phyloP scores from a whole-genome alignment of 2,329 filamentous ascomycete genomes.

The Pseudogymnoascus sp. region DNA sequence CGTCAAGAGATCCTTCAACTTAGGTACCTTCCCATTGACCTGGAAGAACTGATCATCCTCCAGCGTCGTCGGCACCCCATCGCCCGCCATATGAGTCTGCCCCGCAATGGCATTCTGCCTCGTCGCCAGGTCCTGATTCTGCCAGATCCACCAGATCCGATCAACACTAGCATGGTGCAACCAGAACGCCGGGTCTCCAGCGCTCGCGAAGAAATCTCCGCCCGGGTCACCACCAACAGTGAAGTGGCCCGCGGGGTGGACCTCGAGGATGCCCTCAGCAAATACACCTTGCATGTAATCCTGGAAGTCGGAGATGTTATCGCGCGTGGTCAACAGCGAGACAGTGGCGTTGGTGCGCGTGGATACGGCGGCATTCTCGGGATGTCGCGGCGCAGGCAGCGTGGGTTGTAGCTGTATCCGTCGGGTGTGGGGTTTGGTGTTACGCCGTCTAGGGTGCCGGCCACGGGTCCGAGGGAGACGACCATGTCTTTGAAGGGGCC shows the following conservation, averaged over 20 bases:
- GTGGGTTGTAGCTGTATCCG: constrained; percentile 35
- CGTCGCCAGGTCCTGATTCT: constrained; percentile 37
- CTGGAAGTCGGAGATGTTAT: constrained; percentile 38
- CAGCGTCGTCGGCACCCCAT: constrained; percentile 14
- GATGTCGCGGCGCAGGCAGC: constrained; percentile 39
- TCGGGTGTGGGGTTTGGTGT: constrained; percentile 30
- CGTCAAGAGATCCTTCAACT: not conserved
- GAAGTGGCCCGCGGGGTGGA: constrained; percentile 38
- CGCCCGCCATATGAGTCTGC: not conserved
- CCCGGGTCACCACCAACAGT: constrained; percentile 41
- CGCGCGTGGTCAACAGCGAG: constrained; percentile 34
- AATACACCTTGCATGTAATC: constrained; percentile 39
- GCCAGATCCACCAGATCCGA: constrained; percentile 43
- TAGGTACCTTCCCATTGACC: not conserved
- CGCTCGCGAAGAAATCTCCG: constrained; percentile 38
- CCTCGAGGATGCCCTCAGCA: constrained; percentile 29
- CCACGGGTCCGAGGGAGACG: constrained; percentile 43
- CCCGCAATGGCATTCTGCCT: constrained; percentile 27
- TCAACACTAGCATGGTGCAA: constrained; percentile 42
- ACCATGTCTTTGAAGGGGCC: constrained; percentile 40
- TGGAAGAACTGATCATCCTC: not conserved
- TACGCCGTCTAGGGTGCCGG: constrained; percentile 26
- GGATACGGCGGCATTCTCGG: constrained; percentile 28
- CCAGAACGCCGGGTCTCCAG: constrained; percentile 41
- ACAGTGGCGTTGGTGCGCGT: constrained; percentile 32